These are phyloP conservation scores for Abrus pulchellus DNA, from an alignment of 306 rosid genomes.

Conservation along the genomic window DNA sequence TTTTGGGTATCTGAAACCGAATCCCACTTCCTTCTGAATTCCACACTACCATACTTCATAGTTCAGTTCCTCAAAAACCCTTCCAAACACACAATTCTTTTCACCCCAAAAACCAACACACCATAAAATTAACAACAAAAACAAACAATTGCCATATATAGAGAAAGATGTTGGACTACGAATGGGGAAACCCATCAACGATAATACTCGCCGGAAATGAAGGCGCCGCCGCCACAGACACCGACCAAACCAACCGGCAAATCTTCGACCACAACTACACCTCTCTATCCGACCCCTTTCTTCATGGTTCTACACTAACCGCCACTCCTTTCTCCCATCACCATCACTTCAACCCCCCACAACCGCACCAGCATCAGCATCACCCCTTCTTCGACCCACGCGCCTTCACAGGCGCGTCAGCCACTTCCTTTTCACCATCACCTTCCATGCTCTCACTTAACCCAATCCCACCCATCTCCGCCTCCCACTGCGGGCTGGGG, in stretches of 20 bases:
- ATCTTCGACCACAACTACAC: slow-evolving; percentile 54
- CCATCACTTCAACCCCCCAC: slow-evolving; percentile 31
- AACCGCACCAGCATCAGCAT: slow-evolving; percentile 1
- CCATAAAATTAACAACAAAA: background rate
- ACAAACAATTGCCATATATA: background rate
- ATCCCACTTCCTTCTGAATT: background rate
- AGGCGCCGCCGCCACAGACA: slow-evolving; percentile 36
- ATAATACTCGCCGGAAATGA: slow-evolving; percentile 62
- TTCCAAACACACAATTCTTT: background rate
- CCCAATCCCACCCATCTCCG: slow-evolving; percentile 34
- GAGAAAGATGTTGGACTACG: slow-evolving; percentile 77
- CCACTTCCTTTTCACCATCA: slow-evolving; percentile 39
- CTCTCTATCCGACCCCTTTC: slow-evolving; percentile 28
- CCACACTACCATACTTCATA: background rate
- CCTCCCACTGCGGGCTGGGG: slow-evolving; percentile 30
- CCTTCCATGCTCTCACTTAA: slow-evolving; percentile 42
- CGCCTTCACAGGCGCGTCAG: slow-evolving; percentile 53
- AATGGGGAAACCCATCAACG: slow-evolving; percentile 71
- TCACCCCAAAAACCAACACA: background rate
- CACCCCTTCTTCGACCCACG: slow-evolving; percentile 61
- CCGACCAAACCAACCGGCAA: slow-evolving; percentile 58
- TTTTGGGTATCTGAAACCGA: background rate
- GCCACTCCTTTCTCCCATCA: slow-evolving; percentile 34
- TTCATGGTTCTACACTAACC: slow-evolving; percentile 30
- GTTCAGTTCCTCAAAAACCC: background rate